Base-by-base conservation (phyloP, 2,329 filamentous ascomycete species). In the Curvularia verruculosa region DNA sequence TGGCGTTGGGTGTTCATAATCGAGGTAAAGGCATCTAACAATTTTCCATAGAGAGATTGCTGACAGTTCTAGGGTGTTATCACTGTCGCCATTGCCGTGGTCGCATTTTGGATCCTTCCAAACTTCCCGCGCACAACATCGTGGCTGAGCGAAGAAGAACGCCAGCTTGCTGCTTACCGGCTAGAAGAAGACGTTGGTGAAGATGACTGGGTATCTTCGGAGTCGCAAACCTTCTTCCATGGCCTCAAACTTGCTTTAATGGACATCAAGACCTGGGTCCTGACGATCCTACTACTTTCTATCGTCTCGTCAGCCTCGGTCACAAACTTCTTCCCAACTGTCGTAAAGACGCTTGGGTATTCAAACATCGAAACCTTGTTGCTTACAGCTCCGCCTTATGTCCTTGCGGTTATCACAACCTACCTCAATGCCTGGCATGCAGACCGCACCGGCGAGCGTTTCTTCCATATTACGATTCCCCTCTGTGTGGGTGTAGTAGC, bases 1-100 rank as follows among this genome's bases (percentile, higher is more conserved):
- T 91, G 83, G 88, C 79, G 86, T 12, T 88, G 84, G 84, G 77
- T 89, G 0, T 90, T 90, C 75, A 86, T 91, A 52, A 86, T 91
- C 37, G 88, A 56, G n/a, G 52, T 50, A n/a, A 29, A 28, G 29
- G 7, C 5, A 24, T 2, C 15, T 2, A 3, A 18, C 24, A 1
- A 23, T 4, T 36, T 10, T 18, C 15, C 3, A 2, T n/a, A 21
- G 12, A 26, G 6, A 18, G 2, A 23, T 10, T 18, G 46, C 46
- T 54, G 13, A 54, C 13, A 15, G 5, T 19, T 43, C 6, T 28
- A 91, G 72, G 89, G 89, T 23, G 79, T 81, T 15, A 81, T 88
- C 56, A 91, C 88, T 1, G 77, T 91, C 23, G 78, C 77, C 5
- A 80, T 91, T 26, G 87, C 88, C 13, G 70, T 85, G 5, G 65